Evolutionary conservation across 2,329 filamentous ascomycete species (phyloP), one percentile per base, ranked within the genome.

Genomic region (Nothomitra cinnamomea): DNA sequence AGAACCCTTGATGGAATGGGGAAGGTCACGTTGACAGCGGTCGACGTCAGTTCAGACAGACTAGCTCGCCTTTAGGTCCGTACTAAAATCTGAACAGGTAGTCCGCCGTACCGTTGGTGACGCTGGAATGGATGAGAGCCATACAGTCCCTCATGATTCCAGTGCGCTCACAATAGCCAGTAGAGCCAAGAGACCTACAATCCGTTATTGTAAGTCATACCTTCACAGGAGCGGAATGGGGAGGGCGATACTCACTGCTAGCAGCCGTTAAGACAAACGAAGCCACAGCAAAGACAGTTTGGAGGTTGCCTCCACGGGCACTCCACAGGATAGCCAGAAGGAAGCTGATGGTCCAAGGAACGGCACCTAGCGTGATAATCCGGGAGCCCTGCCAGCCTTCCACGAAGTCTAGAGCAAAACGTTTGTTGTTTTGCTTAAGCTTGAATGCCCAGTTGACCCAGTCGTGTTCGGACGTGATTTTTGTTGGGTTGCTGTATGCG

Each of bases 371-470:
- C 10, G 55, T 21, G 2, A 42, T 36, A 35, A 59, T 51, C 1
- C 56, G 45, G 8, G 52, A 50, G 10, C 40, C 28, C 36, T 58
- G 58, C 57, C 57, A 59, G 19, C 57, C 57, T 38, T 59, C 57
- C n/a, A 59, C 57, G 24, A 59, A 58, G 22, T 59, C 57, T 1
- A 59, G 48, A 13, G 57, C 54, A 38, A 57, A 57, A 2, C 56
- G 53, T 42, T 57, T 56, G 17, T 57, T 48, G 3, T 15, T 52
- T 36, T 48, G 55, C n/a, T 57, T 55, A 1, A 59, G 54, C 3
- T 56, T 53, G 36, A 58, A 59, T 1, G 57, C 55, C 57, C 57
- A 59, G 25, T 57, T 51, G 41, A 58, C 56, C 56, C 56, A 59
- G 17, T 55, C 55, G 1, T 38, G 47, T 2, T 56, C 51, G 50